Evolutionary conservation across 2,329 filamentous ascomycete genomes (phyloP), one percentile per base, ranked within the genome.

Genomic region (Aspergillus ochraceus): DNA sequence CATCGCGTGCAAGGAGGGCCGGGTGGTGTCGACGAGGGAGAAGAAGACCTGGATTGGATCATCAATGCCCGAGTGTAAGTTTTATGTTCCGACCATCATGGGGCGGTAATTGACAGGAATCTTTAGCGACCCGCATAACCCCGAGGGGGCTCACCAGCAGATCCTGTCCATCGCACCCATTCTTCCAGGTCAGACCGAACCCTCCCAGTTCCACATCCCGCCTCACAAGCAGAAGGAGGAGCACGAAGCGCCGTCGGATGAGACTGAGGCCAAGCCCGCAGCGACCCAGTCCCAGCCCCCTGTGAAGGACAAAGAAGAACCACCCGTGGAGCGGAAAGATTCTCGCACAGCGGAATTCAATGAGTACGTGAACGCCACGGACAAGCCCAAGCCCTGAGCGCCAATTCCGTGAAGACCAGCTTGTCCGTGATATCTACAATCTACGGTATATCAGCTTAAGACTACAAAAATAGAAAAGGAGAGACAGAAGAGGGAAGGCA

Each of bases 41-140:
- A 96, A 74, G 92, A 96, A 72, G 91, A 91, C 65, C 80, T 99
- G 30, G 95, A 98, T 76, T 99, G 92, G 91, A 93, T 98, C 70
- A 90, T 99, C 70, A 90, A 94, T 74, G 89, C 93, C 1, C 83
- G 88, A 58, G 85, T 99, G 92, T 96, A 77, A 76, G 86, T 75
- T 49, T 22, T 36, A 8, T 29, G 26, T 29, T 8, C 26, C 26
- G 26, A 29, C 6, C 9, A 10, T 39, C 6, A 26, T 14, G 8
- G 24, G 14, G n/a, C 14, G 14, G 19, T 57, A 11, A 45, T 58
- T 68, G 49, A 66, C 49, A 2, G 12, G 45, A 26, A 50, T 47
- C 49, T 45, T 29, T 60, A 88, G 86, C 64, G 88, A 93, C 67
- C 82, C 81, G 50, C 77, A 84, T 26, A 85, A 89, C 4, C 86